Evolutionary conservation across 306 rosid genomes (phyloP).

Genomic region (cucumber (Cucumis sativus)): DNA sequence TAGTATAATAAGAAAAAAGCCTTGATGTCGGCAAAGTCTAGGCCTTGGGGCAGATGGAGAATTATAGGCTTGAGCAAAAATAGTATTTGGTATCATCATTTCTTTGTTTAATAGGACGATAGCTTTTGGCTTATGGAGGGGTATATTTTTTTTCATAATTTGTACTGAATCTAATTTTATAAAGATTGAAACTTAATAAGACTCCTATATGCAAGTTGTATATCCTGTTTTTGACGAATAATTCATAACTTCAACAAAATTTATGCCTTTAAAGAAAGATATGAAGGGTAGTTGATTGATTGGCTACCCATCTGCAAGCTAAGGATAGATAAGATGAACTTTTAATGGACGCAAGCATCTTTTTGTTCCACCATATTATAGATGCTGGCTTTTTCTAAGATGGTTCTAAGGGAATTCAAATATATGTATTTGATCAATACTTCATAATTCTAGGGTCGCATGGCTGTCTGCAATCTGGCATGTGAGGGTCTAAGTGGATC

Average conservation of each 20-base stretch:
- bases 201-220: not conserved
- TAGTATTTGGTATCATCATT: not conserved
- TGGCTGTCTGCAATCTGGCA: constrained; percentile 67
- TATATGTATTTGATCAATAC: not conserved
- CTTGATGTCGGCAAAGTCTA: not conserved
- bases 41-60: not conserved
- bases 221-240: not conserved
- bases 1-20: not conserved
- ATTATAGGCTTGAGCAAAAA: not conserved
- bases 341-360: not conserved
- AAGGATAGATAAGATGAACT: not conserved
- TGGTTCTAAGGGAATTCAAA: not conserved
- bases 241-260: not conserved
- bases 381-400: not conserved
- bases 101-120: not conserved
- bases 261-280: not conserved
- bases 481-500: constrained; percentile 53
- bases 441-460: constrained; percentile 36
- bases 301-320: not conserved
- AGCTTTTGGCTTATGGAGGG: not conserved
- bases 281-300: not conserved
- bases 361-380: not conserved
- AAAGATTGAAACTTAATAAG: not conserved
- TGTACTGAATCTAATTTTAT: not conserved
- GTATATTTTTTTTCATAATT: not conserved